A percentile compares a stretch with the other conserved stretches of the same genome.
Conservation (phyloP, 805 yeast genomes). For the Torulaspora gathmanii region DNA sequence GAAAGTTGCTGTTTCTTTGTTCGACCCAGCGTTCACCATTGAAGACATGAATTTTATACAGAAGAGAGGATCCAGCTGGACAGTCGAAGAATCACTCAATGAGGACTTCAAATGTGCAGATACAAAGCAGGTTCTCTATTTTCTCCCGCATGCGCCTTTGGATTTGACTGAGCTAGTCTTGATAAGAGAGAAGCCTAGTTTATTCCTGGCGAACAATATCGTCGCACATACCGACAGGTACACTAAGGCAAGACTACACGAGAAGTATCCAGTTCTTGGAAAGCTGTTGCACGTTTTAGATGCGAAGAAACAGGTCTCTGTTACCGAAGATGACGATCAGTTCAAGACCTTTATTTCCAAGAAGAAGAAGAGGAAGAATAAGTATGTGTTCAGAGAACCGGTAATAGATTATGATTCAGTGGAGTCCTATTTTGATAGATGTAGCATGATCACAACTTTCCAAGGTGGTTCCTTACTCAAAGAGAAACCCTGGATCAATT, state of each 20-base stretch:
- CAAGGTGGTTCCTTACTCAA: conserved; percentile 21
- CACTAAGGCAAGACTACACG: conserved; percentile 40
- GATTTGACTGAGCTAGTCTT: conserved; percentile 44
- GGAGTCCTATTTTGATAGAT: conserved; percentile 19
- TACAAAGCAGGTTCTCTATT: conserved; percentile 41
- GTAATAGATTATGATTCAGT: conserved; percentile 22
- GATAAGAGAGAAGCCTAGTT: conserved; percentile 33
- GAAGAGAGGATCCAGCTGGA: conserved; percentile 27
- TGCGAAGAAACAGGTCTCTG: neutral
- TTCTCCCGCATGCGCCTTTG: conserved; percentile 74
- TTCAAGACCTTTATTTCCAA: conserved; percentile 25
- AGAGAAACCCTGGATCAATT: conserved; percentile 42
- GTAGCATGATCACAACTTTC: conserved; percentile 25
- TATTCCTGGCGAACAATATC: conserved; percentile 49
- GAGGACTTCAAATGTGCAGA: conserved; percentile 21
- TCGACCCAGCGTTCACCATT: conserved; percentile 59
- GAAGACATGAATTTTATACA: conserved; percentile 41
- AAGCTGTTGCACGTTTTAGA: conserved; percentile 32
- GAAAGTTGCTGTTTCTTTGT: conserved; percentile 41
- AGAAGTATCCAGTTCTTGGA: conserved; percentile 43
- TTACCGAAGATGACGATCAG: conserved; percentile 13
- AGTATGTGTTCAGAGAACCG: conserved; percentile 16
- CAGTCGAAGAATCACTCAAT: conserved; percentile 22
- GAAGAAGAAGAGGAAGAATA: conserved; percentile 19
- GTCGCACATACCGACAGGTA: conserved; percentile 52